These are phyloP conservation scores for Tuber melanosporum DNA, from an alignment of 495 filamentous ascomycete genomes.

Conservation along the genomic window DNA sequence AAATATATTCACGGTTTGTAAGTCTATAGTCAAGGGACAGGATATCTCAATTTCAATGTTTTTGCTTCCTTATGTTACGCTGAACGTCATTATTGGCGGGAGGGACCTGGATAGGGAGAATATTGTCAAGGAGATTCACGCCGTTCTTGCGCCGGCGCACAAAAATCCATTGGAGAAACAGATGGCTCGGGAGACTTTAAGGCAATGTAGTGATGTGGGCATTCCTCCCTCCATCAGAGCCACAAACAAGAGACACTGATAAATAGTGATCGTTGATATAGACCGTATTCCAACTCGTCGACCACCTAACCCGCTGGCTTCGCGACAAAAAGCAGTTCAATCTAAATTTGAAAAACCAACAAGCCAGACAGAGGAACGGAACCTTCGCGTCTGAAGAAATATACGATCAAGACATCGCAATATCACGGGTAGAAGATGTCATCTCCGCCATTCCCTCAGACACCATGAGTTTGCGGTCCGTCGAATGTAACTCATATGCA, in stretches of 20 bases:
- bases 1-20: constrained; percentile 70
- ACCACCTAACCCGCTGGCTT: constrained; percentile 85
- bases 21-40: constrained; percentile 70
- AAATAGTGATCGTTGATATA: constrained; percentile 43
- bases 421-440: constrained; percentile 55
- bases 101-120: constrained; percentile 58
- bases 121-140: constrained; percentile 62
- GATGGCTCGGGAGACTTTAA: constrained; percentile 58
- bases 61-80: constrained; percentile 71
- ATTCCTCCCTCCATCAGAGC: constrained; percentile 3
- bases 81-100: constrained; percentile 71
- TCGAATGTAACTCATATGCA: constrained; percentile 88
- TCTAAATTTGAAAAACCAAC: constrained; percentile 41
- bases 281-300: constrained; percentile 83
- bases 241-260: constrained; percentile 7
- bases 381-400: constrained; percentile 43
- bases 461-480: constrained; percentile 71
- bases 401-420: constrained; percentile 41
- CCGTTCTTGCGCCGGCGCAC: constrained; percentile 53
- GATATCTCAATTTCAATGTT: constrained; percentile 79
- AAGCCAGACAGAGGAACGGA: constrained; percentile 43
- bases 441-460: constrained; percentile 72
- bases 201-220: constrained; percentile 65
- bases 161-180: constrained; percentile 53
- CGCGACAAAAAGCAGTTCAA: constrained; percentile 67